A percentile compares a stretch with the other conserved stretches of the same genome.
These are phyloP conservation scores for Powellomyces hirtus DNA, from an alignment of 192 early-diverging fungal species.

Conservation along the genomic window DNA sequence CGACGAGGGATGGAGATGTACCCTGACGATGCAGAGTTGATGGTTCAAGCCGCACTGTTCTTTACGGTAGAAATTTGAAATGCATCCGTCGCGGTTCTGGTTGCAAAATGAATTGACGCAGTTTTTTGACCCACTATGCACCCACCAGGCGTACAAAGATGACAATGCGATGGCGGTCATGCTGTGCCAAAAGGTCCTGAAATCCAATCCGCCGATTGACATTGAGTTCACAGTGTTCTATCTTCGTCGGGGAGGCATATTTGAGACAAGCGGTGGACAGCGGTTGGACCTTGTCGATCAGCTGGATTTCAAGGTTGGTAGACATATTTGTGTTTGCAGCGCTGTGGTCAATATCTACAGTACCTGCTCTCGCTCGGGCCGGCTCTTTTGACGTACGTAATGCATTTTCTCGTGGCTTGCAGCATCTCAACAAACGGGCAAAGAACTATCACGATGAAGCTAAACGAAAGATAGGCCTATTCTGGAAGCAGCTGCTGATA, in stretches of 20 bases:
- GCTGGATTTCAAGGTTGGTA: slow-evolving; percentile 14
- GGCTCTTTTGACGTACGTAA: too few species aligned
- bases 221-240: slow-evolving; percentile 24
- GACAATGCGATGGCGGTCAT: slow-evolving; percentile 23
- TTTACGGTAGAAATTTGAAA: too few species aligned
- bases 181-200: slow-evolving; percentile 22
- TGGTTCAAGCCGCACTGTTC: slow-evolving; percentile 12
- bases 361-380: too few species aligned
- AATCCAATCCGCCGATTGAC: slow-evolving; percentile 3
- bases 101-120: background rate
- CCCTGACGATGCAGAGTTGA: background rate
- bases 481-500: slow-evolving; percentile 20
- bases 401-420: background rate
- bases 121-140: background rate
- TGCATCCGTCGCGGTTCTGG: background rate
- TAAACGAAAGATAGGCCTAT: slow-evolving; percentile 16
- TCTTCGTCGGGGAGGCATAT: slow-evolving; percentile 16
- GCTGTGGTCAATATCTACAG: too few species aligned
- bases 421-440: slow-evolving; percentile 18
- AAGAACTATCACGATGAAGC: slow-evolving; percentile 21
- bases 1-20: slow-evolving; percentile 18
- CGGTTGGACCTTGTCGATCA: slow-evolving; percentile 19
- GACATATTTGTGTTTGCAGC: too few species aligned
- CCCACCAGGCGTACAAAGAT: slow-evolving; percentile 1
- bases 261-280: background rate